A percentile compares a stretch with the other conserved stretches of the same genome.
phyloP scores from a whole-genome alignment of 1,284 basidiomycete genomes.

The Ustilago sp. region DNA sequence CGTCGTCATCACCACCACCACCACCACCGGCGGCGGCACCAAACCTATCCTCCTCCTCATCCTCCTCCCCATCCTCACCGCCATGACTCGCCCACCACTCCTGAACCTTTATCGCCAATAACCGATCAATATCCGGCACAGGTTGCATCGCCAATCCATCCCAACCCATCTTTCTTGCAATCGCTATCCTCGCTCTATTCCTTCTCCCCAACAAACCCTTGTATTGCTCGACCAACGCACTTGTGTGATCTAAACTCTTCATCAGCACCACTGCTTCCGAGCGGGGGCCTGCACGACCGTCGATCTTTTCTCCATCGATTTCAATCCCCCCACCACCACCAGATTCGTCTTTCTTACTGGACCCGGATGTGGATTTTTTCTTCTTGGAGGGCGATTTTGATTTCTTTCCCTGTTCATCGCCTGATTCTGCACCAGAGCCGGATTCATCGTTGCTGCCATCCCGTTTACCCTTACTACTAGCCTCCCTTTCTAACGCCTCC shows the following conservation, averaged over 20 bases:
- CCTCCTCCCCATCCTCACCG: conserved; percentile 13
- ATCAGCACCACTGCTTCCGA: conserved; percentile 59
- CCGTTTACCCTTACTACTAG: conserved; percentile 18
- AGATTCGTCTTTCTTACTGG: conserved; percentile 20
- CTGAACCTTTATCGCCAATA: conserved; percentile 37
- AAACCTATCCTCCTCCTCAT: conserved; percentile 1
- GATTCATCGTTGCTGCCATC: conserved; percentile 20
- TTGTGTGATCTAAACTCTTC: conserved; percentile 49
- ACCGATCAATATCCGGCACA: conserved; percentile 29
- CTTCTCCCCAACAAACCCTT: conserved; percentile 40
- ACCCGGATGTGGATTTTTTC: conserved; percentile 8
- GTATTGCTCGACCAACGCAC: conserved; percentile 38
- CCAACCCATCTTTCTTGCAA: conserved; percentile 35
- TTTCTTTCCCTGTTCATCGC: conserved; percentile 20
- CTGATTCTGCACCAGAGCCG: conserved; percentile 11
- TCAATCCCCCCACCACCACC: conserved; percentile 32
- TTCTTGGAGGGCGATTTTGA: conserved; percentile 18
- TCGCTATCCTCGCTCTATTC: conserved; percentile 40
- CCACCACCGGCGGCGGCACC: not conserved
- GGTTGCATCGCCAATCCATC: conserved; percentile 22
- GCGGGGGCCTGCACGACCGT: conserved; percentile 52
- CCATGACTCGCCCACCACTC: conserved; percentile 32
- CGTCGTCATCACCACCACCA: conserved; percentile 1
- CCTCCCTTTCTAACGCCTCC: conserved; percentile 63
- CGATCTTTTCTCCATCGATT: conserved; percentile 55